Percentiles rank a stretch among this genome's conserved stretches.
Evolutionary conservation across 805 yeast species (phyloP).

Genomic region (Suhomyces vadensis): DNA sequence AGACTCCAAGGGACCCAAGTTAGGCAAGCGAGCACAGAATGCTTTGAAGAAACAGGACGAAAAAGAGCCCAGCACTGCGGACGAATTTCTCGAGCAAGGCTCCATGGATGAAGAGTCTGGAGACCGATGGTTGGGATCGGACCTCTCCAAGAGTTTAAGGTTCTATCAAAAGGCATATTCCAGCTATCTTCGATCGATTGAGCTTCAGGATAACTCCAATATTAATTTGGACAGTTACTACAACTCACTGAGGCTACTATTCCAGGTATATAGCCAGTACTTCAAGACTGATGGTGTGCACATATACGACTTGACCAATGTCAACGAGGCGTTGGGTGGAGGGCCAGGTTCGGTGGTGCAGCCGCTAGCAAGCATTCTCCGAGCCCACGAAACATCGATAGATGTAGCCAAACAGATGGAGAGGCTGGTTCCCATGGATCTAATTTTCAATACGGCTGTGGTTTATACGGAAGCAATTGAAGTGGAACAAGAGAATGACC

Average conservation of each 20-base stretch:
- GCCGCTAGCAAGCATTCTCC: constrained; percentile 33
- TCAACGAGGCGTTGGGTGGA: constrained; percentile 33
- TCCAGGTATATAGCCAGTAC: constrained; percentile 56
- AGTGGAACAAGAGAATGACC: constrained; percentile 23
- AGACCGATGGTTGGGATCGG: constrained; percentile 70
- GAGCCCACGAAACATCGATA: constrained; percentile 41
- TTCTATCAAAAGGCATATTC: constrained; percentile 61
- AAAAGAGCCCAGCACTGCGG: constrained; percentile 41
- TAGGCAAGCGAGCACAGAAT: constrained; percentile 17
- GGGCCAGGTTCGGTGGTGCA: constrained; percentile 39
- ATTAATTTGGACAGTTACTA: constrained; percentile 50
- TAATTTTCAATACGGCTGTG: constrained; percentile 47
- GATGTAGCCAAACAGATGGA: constrained; percentile 16
- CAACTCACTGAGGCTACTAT: constrained; percentile 59
- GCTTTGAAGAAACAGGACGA: constrained; percentile 9
- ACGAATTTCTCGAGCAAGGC: constrained; percentile 58
- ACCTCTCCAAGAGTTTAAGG: constrained; percentile 60
- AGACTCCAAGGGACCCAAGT: constrained; percentile 16
- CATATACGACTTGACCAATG: constrained; percentile 28
- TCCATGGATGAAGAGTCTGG: constrained; percentile 70
- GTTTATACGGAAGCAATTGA: constrained; percentile 52
- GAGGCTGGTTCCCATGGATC: constrained; percentile 37
- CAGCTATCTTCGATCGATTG: constrained; percentile 42
- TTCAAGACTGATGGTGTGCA: constrained; percentile 48
- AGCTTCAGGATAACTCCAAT: constrained; percentile 11